phyloP scores from a whole-genome alignment of 108 stramenopile species.

The Skeletonema costatum region DNA sequence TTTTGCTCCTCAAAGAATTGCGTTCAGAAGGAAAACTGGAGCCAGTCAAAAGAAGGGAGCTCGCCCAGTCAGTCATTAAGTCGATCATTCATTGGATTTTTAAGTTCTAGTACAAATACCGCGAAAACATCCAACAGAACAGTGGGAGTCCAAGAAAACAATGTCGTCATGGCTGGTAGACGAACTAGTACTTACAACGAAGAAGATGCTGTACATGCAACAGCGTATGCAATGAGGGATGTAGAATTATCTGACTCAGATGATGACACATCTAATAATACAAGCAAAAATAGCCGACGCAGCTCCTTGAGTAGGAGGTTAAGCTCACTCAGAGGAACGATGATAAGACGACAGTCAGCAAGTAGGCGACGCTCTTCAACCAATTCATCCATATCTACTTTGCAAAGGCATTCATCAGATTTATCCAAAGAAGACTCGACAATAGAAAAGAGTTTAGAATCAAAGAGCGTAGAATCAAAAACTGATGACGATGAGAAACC shows the following conservation, averaged over 20 bases:
- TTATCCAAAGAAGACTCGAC: not conserved
- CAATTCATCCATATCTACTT: not conserved
- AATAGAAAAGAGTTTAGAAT: not conserved
- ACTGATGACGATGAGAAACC: not conserved
- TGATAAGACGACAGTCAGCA: not conserved
- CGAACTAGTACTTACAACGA: not conserved
- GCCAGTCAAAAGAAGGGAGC: not conserved
- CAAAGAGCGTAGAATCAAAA: not conserved
- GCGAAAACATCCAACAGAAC: not conserved
- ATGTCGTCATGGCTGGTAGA: not conserved
- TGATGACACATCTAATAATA: not conserved
- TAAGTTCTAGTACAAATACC: not conserved
- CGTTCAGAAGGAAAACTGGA: not conserved
- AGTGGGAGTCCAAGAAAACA: not conserved
- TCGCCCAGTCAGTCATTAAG: not conserved
- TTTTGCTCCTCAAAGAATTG: not conserved
- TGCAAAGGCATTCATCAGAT: not conserved
- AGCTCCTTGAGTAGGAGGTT: not conserved
- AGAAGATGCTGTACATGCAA: not conserved
- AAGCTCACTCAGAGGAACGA: not conserved
- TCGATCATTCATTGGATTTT: not conserved
- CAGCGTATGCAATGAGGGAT: not conserved
- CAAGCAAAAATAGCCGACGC: not conserved
- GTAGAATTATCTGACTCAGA: slow-evolving; percentile 12
- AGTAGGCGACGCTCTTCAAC: not conserved